Evolutionary conservation across 352 stramenopile genomes (phyloP).

Genomic region (Globisporangium emineosum): DNA sequence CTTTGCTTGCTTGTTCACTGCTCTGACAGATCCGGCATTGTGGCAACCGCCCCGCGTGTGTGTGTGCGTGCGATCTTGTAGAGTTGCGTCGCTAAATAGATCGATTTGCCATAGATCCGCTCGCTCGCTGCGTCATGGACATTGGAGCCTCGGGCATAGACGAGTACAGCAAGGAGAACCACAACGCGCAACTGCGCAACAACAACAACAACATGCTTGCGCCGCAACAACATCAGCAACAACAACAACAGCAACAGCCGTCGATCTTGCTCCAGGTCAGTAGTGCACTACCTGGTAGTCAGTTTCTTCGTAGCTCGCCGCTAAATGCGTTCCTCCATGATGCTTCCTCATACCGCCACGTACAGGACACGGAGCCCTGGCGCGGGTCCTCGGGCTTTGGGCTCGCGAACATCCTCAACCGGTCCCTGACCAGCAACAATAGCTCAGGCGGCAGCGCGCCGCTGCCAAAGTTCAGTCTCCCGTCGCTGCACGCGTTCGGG

Average conservation of each 20-base stretch:
- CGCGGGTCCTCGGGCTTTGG: constrained; percentile 63
- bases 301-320: constrained; percentile 2
- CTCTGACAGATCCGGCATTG: not conserved
- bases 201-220: constrained; percentile 13
- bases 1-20: too few species aligned
- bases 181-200: constrained; percentile 14
- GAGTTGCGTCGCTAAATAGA: not conserved
- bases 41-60: not conserved
- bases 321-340: constrained; percentile 23
- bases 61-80: constrained; percentile 19
- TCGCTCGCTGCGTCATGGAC: constrained; percentile 20
- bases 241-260: not conserved
- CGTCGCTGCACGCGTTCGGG: constrained; percentile 70
- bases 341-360: constrained; percentile 11
- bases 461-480: constrained; percentile 69
- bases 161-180: constrained; percentile 28
- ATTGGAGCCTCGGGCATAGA: constrained; percentile 7
- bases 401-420: constrained; percentile 81
- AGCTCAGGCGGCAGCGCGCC: constrained; percentile 6
- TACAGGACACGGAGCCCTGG: constrained; percentile 70
- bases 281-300: constrained; percentile 8
- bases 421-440: constrained; percentile 20
- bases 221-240: constrained; percentile 16
- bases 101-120: constrained; percentile 1
- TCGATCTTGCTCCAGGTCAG: constrained; percentile 14